phyloP scores from a whole-genome alignment of 768 basidiomycete species.

The Calocera viscosa region DNA sequence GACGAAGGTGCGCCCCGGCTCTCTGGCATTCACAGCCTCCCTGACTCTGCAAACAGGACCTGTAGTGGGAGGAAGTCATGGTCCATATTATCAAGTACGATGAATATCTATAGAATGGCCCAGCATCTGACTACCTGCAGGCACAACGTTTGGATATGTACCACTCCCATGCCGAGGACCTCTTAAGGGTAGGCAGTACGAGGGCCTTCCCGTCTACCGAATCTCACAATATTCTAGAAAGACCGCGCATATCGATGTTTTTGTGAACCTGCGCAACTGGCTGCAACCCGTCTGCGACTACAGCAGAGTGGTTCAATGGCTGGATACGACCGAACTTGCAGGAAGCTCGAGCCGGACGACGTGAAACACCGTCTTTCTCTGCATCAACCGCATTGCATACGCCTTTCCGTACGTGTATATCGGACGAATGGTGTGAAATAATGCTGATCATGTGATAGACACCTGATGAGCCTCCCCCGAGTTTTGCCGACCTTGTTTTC shows the following conservation, averaged over 20 bases:
- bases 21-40: conserved; percentile 3
- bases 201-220: conserved; percentile 8
- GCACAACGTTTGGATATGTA: conserved; percentile 85
- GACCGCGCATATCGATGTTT: conserved; percentile 93
- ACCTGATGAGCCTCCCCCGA: conserved; percentile 38
- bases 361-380: conserved; percentile 56
- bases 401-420: conserved; percentile 57
- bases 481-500: conserved; percentile 61
- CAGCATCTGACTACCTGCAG: conserved; percentile 32
- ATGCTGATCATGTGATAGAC: conserved; percentile 25
- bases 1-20: conserved; percentile 57
- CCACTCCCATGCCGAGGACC: conserved; percentile 51
- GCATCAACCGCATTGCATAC: conserved; percentile 68
- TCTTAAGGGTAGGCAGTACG: conserved; percentile 84
- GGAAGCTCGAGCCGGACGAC: conserved; percentile 79
- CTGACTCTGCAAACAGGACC: conserved; percentile 44
- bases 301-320: conserved; percentile 60
- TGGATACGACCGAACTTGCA: conserved; percentile 80
- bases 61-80: conserved; percentile 57
- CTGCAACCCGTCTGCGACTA: conserved; percentile 53
- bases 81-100: conserved; percentile 74
- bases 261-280: conserved; percentile 62
- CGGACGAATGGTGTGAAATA: not conserved
- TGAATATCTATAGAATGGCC: conserved; percentile 8
- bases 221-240: conserved; percentile 36